These are phyloP conservation scores for Sporothrix luriei DNA, from an alignment of 2,329 filamentous ascomycete genomes.

Conservation along the genomic window DNA sequence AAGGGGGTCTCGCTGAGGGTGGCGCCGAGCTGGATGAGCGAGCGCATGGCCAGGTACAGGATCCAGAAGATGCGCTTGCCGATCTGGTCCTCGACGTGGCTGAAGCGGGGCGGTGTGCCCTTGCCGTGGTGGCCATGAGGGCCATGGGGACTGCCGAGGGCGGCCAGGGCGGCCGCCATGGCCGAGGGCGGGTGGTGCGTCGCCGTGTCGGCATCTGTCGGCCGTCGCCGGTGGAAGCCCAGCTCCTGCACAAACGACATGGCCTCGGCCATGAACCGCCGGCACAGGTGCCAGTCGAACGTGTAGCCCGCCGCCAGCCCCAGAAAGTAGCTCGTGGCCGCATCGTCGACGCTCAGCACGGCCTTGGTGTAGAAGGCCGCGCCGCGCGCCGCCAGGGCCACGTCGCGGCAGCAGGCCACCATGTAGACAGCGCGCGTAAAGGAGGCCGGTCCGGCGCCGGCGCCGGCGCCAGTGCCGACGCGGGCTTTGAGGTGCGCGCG, in stretches of 20 bases:
- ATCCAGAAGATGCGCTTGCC: constrained; percentile 84
- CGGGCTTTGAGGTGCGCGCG: constrained; percentile 66
- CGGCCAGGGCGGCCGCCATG: constrained; percentile 13
- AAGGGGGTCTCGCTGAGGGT: constrained; percentile 72
- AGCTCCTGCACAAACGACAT: constrained; percentile 69
- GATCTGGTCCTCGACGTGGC: constrained; percentile 72
- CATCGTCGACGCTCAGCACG: constrained; percentile 55
- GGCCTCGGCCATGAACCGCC: constrained; percentile 72
- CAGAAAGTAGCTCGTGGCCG: constrained; percentile 76
- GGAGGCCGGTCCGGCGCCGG: constrained; percentile 52
- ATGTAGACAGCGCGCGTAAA: constrained; percentile 71
- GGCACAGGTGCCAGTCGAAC: constrained; percentile 66
- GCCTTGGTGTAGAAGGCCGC: constrained; percentile 53
- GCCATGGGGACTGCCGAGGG: neutral
- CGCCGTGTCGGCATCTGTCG: neutral
- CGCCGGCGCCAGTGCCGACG: neutral
- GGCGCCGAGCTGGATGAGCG: constrained; percentile 75
- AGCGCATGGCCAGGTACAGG: constrained; percentile 72
- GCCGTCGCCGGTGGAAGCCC: constrained; percentile 62
- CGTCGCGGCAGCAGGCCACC: constrained; percentile 69
- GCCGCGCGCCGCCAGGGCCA: constrained; percentile 69
- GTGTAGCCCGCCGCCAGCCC: constrained; percentile 68
- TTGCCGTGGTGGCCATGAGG: too few species aligned
- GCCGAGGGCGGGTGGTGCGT: neutral
- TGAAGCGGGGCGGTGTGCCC: constrained; percentile 43